Conservation (phyloP, 345 rosid genomes). For the Arabidopsis thaliana region DNA sequence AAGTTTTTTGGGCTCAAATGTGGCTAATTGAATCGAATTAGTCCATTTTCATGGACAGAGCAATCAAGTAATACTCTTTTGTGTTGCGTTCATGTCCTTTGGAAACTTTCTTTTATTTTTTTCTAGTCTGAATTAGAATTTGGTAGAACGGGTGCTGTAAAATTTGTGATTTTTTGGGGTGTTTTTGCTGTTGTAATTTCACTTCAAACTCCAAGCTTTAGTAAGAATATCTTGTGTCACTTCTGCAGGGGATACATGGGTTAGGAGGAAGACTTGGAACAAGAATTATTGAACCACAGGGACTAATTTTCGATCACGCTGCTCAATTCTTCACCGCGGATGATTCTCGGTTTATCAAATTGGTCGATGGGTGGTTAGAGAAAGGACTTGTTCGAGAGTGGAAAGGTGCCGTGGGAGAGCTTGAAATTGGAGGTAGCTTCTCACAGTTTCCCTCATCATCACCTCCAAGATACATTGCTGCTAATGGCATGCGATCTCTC, state of each 20-base stretch:
- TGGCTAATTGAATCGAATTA: conserved; percentile 10
- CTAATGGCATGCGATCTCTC: conserved; percentile 82
- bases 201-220: no score
- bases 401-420: conserved; percentile 75
- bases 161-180: no score
- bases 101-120: no score
- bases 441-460: conserved; percentile 58
- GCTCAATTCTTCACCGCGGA: conserved; percentile 86
- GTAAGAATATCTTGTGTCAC: neutral
- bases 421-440: conserved; percentile 78
- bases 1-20: conserved; percentile 3
- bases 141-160: no score
- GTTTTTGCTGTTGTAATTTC: no score
- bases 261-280: conserved; percentile 98
- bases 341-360: conserved; percentile 64
- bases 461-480: conserved; percentile 72
- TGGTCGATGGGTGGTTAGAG: conserved; percentile 76
- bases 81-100: neutral
- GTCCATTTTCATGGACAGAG: neutral
- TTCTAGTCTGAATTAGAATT: no score
- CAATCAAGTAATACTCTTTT: conserved; percentile 7
- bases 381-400: conserved; percentile 76
- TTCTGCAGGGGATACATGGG: conserved; percentile 79
- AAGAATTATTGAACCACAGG: conserved; percentile 65
- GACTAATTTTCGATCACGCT: conserved; percentile 81